Evolutionary conservation across 768 basidiomycete genomes (phyloP), one percentile per base, ranked within the genome.

Genomic region (Dictyophora rubrovolvata): DNA sequence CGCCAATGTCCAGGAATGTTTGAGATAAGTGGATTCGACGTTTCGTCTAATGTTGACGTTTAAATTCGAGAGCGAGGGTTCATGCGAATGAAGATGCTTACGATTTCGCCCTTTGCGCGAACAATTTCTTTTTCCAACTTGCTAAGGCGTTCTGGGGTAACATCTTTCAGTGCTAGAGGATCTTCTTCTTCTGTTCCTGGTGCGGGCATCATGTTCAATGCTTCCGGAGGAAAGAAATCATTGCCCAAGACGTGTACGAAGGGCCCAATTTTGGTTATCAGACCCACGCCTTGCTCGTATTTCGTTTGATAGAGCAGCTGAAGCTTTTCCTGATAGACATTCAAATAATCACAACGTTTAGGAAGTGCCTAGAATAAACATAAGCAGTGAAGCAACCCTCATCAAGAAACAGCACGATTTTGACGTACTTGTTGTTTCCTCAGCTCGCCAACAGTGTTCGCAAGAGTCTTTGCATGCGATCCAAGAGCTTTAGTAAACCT

Each of bases 71-170:
- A 17, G 22, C 46, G 16, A 16, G 21, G 10, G n/a, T 46, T 53
- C 22, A 49, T 51, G n/a, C n/a, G n/a, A 12, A 23, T 46, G 54
- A 55, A 56, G 47, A 61, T 33, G 76, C 87, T 66, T 65, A 91
- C 87, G 56, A 91, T 79, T 79, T 94, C 92, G n/a, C 80, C 79
- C 70, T 92, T 92, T 11, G 89, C 90, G 55, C 86, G 77, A 10
- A 88, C 84, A 17, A 93, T 78, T 66, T 93, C 90, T 68, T 88
- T 86, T 75, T 93, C 89, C 5, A 94, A 74, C 64, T 76, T 85
- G 50, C 82, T 77, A 66, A 94, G 89, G 12, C 87, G 79, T 63
- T 93, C 90, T 0, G 87, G 85, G 11, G 84, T 85, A 16, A 93
- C 87, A 64, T 93, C 87, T 21, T 80, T 76, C 65, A 80, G 77